Evolutionary conservation across 495 filamentous ascomycete genomes (phyloP), one percentile per base, ranked within the genome.

Genomic region (Aspergillus carlsbadensis): DNA sequence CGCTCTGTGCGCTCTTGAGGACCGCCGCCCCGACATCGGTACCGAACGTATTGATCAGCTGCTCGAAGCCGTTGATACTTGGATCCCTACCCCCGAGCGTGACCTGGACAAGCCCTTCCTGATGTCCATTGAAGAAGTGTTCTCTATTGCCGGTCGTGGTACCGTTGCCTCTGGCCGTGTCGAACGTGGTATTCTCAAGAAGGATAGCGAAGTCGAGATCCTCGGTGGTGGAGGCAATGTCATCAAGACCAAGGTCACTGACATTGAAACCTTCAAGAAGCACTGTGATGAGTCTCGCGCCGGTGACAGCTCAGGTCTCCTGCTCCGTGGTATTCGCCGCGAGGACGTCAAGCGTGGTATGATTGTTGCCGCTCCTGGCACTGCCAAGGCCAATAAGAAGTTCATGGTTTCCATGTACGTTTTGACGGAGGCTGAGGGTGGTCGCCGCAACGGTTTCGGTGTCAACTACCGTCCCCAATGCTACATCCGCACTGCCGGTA

Each of bases 201-300:
- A 83, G 77, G 95, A 97, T 73, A 75, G 80, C 46, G 94, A 98
- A 66, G 87, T 98, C 53, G 94, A 98, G 79, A 82, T 98, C 58
- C 78, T 98, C 62, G 94, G 94, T 66, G 94, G 90, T 74, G 59
- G 57, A 35, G 81, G 83, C 61, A 72, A 71, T 37, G 78, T 90
- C 58, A 89, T 96, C 78, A 96, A 94, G 84, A 97, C 95, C 69
- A 98, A 96, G 80, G 92, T 98, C 55, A 98, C 94, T 65, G 94
- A 98, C 67, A 96, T 98, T 69, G 94, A 98, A 80, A 98, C 92
- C 56, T 98, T 98, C 83, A 95, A 98, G 83, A 98, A 98, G 82
- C 91, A 89, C 44, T 96, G 92, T 74, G 90, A 94, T 49, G 90
- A 96, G 75, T 90, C 91, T 57, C 83, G 87, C 57, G 94, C 94